Base-by-base conservation (phyloP, 768 basidiomycete species). In the Lentinula lateritia region DNA sequence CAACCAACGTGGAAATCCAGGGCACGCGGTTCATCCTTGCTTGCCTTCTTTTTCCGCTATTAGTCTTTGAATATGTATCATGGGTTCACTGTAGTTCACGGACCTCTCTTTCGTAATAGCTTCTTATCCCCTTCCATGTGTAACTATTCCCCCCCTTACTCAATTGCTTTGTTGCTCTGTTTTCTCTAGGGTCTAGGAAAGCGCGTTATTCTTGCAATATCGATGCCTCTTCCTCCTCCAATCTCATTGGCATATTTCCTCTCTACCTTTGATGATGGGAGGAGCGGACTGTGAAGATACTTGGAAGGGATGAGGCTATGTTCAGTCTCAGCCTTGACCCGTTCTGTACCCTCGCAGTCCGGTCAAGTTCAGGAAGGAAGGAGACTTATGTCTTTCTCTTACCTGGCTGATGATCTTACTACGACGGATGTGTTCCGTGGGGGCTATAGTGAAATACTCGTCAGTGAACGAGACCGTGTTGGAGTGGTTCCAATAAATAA, bases 401-500 rank as follows among this genome's bases (percentile, higher is more conserved):
- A 63, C 59, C 32, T 45, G 28, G 35, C 38, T 61, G 46, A 46
- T 54, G 39, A 58, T 20, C 53, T 61, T 58, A 45, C 61, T 61
- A 58, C 55, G 41, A 43, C 55, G 41, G 55, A 56, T 41, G 32
- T 5, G 5, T 28, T 48, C 61, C 50, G 45, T 59, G 57, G 63
- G 67, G 73, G 73, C 72, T 52, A 71, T 45, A 75, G 64, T 61
- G 71, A 71, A 61, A 65, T 71, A 76, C 55, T 56, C 41, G 38
- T 41, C 15, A 42, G 9, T n/a, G 55, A 23, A n/a, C 23, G 55
- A 32, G 55, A 56, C 55, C 55, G 77, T 79, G 78, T 28, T 75
- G 73, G 78, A 85, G 77, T 79, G 78, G 82, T 75, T 73, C 70
- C 53, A 52, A 36, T 39, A 39, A 34, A 18, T 15, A 34, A 36